Percentiles rank a stretch among this genome's conserved stretches.
phyloP scores from a whole-genome alignment of 805 yeast species.

The Sugiyamaella lignohabitans region DNA sequence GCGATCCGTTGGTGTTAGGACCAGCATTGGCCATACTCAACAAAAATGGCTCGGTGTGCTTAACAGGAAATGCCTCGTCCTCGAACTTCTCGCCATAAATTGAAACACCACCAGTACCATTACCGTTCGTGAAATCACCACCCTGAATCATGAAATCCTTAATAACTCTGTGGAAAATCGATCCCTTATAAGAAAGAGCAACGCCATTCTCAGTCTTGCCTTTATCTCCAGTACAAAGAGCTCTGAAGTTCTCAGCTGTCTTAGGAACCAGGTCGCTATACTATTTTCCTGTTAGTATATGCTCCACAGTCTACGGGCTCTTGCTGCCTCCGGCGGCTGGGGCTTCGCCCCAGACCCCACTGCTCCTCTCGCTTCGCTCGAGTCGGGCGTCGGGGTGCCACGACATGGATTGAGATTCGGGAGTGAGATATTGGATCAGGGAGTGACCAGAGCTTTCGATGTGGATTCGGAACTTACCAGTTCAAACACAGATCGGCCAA shows the following conservation, averaged over 20 bases:
- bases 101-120: conserved; percentile 48
- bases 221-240: conserved; percentile 81
- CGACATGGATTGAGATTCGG: no score
- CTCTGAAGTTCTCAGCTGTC: conserved; percentile 82
- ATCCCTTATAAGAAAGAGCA: conserved; percentile 24
- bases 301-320: neutral
- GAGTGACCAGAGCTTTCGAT: no score
- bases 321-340: no score
- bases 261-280: conserved; percentile 56
- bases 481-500: conserved; percentile 77
- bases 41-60: conserved; percentile 72
- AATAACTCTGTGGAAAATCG: conserved; percentile 30
- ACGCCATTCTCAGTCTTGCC: conserved; percentile 39
- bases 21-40: conserved; percentile 92
- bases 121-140: conserved; percentile 32
- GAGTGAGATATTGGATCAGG: no score
- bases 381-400: no score
- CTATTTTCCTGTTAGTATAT: neutral
- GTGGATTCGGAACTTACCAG: conserved; percentile 32
- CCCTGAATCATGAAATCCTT: conserved; percentile 33
- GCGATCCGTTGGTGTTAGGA: conserved; percentile 88
- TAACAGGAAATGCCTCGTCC: conserved; percentile 38
- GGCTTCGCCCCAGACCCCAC: no score
- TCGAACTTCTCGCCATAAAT: conserved; percentile 28
- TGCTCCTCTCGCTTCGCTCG: no score